A percentile compares a stretch with the other conserved stretches of the same genome.
phyloP scores from a whole-genome alignment of 441 rosid genomes.

The Viola pubescens region DNA sequence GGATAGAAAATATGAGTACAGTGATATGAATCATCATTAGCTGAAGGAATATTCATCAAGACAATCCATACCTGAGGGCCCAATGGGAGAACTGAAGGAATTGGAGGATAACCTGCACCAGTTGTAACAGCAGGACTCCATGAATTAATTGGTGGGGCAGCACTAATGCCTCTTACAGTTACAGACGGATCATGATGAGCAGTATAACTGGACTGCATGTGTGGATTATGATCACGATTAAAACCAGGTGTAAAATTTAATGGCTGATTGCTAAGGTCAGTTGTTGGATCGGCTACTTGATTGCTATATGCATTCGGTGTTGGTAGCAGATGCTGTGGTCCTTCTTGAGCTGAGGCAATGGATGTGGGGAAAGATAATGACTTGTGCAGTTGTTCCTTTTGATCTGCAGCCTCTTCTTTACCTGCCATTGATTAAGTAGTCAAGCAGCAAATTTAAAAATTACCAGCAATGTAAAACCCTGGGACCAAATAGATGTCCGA shows the following conservation, averaged over 20 bases:
- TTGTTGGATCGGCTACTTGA: constrained; percentile 42
- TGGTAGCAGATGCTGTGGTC: constrained; percentile 37
- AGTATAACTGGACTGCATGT: constrained; percentile 43
- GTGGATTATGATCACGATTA: constrained; percentile 40
- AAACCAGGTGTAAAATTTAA: constrained; percentile 59
- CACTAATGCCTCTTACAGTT: constrained; percentile 29
- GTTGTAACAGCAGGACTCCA: constrained; percentile 57
- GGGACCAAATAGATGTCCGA: constrained; percentile 10
- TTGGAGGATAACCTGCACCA: constrained; percentile 49
- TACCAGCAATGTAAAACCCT: constrained; percentile 3
- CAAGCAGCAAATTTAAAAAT: constrained; percentile 17
- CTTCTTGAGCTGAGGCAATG: constrained; percentile 39
- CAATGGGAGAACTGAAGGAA: constrained; percentile 44
- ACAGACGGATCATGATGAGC: constrained; percentile 39
- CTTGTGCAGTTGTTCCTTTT: constrained; percentile 27
- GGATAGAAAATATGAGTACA: constrained; percentile 19
- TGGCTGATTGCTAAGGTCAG: constrained; percentile 59
- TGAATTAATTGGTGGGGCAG: constrained; percentile 30
- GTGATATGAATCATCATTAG: constrained; percentile 6
- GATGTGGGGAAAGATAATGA: constrained; percentile 26
- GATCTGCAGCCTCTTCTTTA: constrained; percentile 32
- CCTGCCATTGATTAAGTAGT: constrained; percentile 35
- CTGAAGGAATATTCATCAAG: constrained; percentile 13
- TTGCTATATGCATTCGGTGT: constrained; percentile 44
- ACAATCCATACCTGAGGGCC: constrained; percentile 53